These are phyloP conservation scores for Candida methanosorbosa DNA, from an alignment of 805 yeast genomes.

Conservation along the genomic window DNA sequence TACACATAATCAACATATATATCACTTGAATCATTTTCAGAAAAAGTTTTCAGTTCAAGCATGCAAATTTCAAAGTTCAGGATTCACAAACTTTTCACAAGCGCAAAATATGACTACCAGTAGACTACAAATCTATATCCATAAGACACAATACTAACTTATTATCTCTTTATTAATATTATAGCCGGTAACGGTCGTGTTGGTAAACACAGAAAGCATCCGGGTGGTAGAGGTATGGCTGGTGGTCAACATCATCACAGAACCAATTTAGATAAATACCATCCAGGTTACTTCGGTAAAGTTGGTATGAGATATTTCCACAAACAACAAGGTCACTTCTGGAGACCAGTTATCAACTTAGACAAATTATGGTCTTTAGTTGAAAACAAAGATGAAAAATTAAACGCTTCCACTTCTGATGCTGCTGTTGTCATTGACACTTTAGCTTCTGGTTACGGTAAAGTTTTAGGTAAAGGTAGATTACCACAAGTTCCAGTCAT, in stretches of 20 bases:
- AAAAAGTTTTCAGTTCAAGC: no score
- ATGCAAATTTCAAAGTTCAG: no score
- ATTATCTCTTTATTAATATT: conserved; percentile 1
- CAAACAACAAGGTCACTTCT: conserved; percentile 88
- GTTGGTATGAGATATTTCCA: conserved; percentile 99
- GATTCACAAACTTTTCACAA: no score
- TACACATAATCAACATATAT: no score
- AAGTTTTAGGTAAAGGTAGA: conserved; percentile 99
- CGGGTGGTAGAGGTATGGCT: conserved; percentile 99
- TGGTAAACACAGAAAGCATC: conserved; percentile 99
- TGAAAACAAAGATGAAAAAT: conserved; percentile 90
- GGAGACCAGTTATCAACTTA: conserved; percentile 97
- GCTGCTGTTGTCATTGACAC: conserved; percentile 99
- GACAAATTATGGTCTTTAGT: conserved; percentile 98
- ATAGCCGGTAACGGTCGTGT: conserved; percentile 99
- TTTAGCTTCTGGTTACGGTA: conserved; percentile 99
- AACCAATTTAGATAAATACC: conserved; percentile 99
- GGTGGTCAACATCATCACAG: conserved; percentile 99
- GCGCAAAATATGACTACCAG: no score
- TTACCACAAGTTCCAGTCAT: conserved; percentile 97
- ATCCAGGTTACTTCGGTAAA: conserved; percentile 99
- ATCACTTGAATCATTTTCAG: no score
- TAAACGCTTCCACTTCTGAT: conserved; percentile 72
- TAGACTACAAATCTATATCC: no score
- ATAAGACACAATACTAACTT: conserved; percentile 1